phyloP scores from a whole-genome alignment of 306 rosid species.

The Pterocarpus santalinus region DNA sequence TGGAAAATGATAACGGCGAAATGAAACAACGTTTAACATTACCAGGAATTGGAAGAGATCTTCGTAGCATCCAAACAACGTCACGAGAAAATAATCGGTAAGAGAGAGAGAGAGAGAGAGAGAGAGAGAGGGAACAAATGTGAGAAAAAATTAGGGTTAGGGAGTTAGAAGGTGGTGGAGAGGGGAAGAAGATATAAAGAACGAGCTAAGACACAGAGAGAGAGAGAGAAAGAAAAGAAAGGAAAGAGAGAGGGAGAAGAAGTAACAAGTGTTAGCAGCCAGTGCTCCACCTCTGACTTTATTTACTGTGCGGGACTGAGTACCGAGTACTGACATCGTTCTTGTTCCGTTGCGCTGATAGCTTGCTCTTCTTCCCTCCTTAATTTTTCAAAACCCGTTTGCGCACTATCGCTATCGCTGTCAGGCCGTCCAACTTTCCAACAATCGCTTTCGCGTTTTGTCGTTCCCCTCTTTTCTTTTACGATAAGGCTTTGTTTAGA shows the following conservation, averaged over 20 bases:
- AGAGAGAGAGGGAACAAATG: neutral
- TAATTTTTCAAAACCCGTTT: neutral
- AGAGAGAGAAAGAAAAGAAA: neutral
- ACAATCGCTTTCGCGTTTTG: neutral
- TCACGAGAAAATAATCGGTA: neutral
- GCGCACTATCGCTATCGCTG: neutral
- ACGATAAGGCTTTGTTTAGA: no score
- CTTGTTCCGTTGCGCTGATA: no score
- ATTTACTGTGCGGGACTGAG: no score
- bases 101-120: no score
- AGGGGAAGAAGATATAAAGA: neutral
- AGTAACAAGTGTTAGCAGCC: neutral
- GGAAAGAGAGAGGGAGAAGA: neutral
- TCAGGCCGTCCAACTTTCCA: neutral
- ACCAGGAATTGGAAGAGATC: neutral
- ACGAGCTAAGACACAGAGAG: no score
- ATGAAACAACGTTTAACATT: neutral
- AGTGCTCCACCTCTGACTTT: no score
- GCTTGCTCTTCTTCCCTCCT: neutral
- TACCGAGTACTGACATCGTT: no score
- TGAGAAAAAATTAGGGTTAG: conserved; percentile 19
- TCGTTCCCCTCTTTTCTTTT: no score
- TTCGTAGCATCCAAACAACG: conserved; percentile 23
- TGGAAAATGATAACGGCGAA: neutral
- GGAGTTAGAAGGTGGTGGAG: neutral